A percentile compares a stretch with the other conserved stretches of the same genome.
phyloP scores from a whole-genome alignment of 257 asterid species.

The Solanum rostratum region DNA sequence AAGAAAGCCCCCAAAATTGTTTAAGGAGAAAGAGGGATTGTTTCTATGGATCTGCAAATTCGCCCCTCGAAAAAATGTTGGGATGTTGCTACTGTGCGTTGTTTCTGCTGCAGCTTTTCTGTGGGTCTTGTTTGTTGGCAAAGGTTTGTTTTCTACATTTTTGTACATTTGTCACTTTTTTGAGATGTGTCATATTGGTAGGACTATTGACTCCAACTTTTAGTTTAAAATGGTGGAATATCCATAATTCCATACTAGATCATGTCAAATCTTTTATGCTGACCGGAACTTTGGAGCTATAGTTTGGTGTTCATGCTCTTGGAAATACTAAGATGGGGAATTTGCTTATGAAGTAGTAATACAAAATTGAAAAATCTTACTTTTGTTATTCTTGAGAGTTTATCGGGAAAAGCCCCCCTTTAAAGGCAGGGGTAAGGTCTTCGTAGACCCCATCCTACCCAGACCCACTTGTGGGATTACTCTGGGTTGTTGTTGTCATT shows the following conservation, averaged over 20 bases:
- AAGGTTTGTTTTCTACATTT: slow-evolving; percentile 40
- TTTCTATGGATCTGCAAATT: slow-evolving; percentile 73
- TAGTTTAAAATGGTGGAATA: not conserved
- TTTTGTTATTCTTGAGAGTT: not conserved
- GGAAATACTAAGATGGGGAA: not conserved
- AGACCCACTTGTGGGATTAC: not conserved
- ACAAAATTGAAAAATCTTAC: not conserved
- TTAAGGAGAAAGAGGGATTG: slow-evolving; percentile 73
- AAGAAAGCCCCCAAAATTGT: slow-evolving; percentile 64
- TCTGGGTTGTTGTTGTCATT: not conserved
- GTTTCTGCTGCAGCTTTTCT: slow-evolving; percentile 62
- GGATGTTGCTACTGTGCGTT: slow-evolving; percentile 78
- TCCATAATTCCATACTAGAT: not conserved
- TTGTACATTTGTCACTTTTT: not conserved
- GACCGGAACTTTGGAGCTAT: not conserved
- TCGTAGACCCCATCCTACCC: not conserved
- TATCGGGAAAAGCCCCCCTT: not conserved
- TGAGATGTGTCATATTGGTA: not conserved
- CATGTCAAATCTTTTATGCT: not conserved
- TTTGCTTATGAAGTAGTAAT: not conserved
- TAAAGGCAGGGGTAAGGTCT: not conserved
- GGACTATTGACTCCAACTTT: not conserved
- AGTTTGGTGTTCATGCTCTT: not conserved
- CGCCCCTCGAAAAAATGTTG: slow-evolving; percentile 80
- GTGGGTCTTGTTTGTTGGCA: slow-evolving; percentile 69